A percentile compares a stretch with the other conserved stretches of the same genome.
These are phyloP conservation scores for Phaffia rhodozyma DNA, from an alignment of 1,284 basidiomycete species.

Conservation along the genomic window DNA sequence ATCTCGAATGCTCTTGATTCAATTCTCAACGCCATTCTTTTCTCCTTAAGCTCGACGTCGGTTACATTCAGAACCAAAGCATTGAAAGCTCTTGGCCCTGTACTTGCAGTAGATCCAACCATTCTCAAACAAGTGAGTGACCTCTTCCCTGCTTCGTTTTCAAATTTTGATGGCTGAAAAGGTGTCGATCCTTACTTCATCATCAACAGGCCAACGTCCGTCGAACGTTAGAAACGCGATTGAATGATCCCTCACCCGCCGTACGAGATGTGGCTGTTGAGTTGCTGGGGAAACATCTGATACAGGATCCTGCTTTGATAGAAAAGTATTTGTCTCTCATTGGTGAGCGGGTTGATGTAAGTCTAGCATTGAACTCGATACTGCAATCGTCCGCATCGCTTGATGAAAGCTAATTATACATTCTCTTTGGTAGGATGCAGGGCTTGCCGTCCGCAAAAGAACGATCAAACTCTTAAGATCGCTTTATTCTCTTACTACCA, in stretches of 20 bases:
- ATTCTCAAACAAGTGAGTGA: constrained; percentile 56
- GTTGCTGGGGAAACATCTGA: constrained; percentile 86
- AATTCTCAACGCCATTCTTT: constrained; percentile 61
- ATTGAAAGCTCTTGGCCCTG: constrained; percentile 66
- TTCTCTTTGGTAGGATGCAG: constrained; percentile 56
- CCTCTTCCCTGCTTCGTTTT: not conserved
- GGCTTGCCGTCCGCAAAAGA: constrained; percentile 81
- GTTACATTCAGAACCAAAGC: constrained; percentile 87
- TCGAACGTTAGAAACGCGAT: constrained; percentile 70
- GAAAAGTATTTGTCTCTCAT: constrained; percentile 76
- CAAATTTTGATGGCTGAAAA: not conserved
- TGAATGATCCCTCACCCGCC: constrained; percentile 77
- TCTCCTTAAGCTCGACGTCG: constrained; percentile 61
- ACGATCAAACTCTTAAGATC: constrained; percentile 85
- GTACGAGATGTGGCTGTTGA: constrained; percentile 94
- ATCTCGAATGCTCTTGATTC: constrained; percentile 65
- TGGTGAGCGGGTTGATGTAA: constrained; percentile 70
- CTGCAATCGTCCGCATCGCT: not conserved
- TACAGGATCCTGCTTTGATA: constrained; percentile 70
- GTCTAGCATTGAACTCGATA: constrained; percentile 24
- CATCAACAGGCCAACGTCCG: constrained; percentile 54
- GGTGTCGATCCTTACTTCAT: not conserved
- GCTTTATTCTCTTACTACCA: constrained; percentile 55
- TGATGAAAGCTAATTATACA: not conserved
- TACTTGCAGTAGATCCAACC: constrained; percentile 64